Evolutionary conservation across 345 rosid genomes (phyloP).

Genomic region (Atalantia buxifolia): DNA sequence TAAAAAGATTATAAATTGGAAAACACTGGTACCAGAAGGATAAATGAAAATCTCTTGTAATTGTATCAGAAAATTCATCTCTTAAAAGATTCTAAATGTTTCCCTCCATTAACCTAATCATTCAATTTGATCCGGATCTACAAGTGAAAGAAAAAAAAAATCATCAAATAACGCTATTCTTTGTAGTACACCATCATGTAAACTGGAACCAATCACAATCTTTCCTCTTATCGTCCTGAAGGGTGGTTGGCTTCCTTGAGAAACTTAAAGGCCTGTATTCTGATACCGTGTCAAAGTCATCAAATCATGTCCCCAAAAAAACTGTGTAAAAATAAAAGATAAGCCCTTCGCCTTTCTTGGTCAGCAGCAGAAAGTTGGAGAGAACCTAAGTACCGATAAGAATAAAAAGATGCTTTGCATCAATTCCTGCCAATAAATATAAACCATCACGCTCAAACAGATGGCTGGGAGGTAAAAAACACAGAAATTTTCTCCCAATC

Average conservation of each 20-base stretch:
- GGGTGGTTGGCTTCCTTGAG: slow-evolving; percentile 1
- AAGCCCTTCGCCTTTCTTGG: neutral
- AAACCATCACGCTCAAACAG: neutral
- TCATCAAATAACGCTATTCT: neutral
- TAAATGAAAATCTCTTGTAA: neutral
- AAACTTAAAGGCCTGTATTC: slow-evolving; percentile 17
- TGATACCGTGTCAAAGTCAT: slow-evolving; percentile 6
- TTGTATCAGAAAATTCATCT: neutral
- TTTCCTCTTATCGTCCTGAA: slow-evolving; percentile 12
- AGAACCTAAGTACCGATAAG: slow-evolving; percentile 15
- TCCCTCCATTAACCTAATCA: neutral
- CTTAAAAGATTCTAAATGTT: neutral
- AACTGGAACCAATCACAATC: neutral
- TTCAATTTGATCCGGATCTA: slow-evolving; percentile 7
- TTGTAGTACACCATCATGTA: neutral
- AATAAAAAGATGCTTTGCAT: slow-evolving; percentile 23
- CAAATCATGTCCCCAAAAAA: slow-evolving; percentile 7
- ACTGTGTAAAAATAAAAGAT: slow-evolving; percentile 1
- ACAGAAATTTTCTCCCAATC: slow-evolving; percentile 36
- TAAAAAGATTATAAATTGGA: neutral
- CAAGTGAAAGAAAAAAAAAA: neutral
- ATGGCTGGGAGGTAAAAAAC: slow-evolving; percentile 25
- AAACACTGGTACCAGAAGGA: neutral
- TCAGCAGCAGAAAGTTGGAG: slow-evolving; percentile 13
- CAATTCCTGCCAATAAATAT: slow-evolving; percentile 4